Conservation (phyloP, 805 yeast genomes). For the Suhomyces faveliae region DNA sequence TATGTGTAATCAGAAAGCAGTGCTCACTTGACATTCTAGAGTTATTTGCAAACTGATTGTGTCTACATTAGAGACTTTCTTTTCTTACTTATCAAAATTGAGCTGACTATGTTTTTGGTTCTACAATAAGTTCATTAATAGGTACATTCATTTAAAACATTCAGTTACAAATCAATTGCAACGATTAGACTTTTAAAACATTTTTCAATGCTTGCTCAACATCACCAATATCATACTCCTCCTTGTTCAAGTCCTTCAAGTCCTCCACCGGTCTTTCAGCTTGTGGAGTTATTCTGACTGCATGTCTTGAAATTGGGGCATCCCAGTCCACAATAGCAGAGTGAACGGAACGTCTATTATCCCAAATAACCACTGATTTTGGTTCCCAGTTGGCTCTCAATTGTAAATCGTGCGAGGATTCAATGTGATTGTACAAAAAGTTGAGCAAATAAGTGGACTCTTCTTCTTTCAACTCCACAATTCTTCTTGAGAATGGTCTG, state of each 20-base stretch:
- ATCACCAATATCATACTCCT: constrained; percentile 34
- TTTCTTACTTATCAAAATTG: too few species aligned
- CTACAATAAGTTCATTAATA: background rate
- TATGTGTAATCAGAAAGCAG: too few species aligned
- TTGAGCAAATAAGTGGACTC: constrained; percentile 31
- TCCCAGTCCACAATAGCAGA: constrained; percentile 38
- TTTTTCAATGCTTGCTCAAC: constrained; percentile 26
- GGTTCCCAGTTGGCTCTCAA: constrained; percentile 39
- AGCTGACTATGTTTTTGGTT: too few species aligned
- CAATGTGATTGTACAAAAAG: constrained; percentile 33
- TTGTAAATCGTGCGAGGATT: constrained; percentile 34
- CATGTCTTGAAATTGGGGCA: constrained; percentile 35
- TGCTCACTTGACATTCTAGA: background rate
- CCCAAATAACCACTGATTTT: constrained; percentile 37
- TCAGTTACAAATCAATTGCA: constrained; percentile 2
- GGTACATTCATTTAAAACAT: background rate
- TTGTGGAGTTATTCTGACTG: constrained; percentile 37
- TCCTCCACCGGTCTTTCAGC: constrained; percentile 40
- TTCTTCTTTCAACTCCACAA: constrained; percentile 35
- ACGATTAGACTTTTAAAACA: constrained; percentile 9
- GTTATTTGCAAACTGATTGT: too few species aligned
- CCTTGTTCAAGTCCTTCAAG: constrained; percentile 37
- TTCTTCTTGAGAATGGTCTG: constrained; percentile 33
- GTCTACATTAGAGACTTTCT: too few species aligned
- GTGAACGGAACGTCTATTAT: constrained; percentile 34